phyloP scores from a whole-genome alignment of 495 filamentous ascomycete genomes.

The Viridothelium virens region DNA sequence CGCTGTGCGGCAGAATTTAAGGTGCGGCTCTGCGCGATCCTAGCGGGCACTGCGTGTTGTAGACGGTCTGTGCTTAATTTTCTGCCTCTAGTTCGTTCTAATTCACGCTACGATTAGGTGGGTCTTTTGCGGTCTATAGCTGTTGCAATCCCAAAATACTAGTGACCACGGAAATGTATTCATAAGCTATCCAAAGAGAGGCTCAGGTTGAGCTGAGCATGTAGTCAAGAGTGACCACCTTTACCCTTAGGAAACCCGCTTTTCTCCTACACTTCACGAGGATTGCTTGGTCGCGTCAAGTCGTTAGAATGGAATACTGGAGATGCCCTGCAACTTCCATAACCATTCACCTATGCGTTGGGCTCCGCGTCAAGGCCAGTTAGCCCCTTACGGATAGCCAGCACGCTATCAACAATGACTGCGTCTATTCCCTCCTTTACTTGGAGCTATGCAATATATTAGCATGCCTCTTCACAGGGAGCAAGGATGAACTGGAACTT shows the following conservation, averaged over 20 bases:
- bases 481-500: conserved; percentile 30
- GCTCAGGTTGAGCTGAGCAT: conserved; percentile 7
- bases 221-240: background rate
- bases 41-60: too few species aligned
- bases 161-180: too few species aligned
- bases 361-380: conserved; percentile 35
- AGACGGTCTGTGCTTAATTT: background rate
- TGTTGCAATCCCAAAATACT: background rate
- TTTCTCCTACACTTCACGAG: background rate
- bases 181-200: background rate
- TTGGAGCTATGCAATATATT: conserved; percentile 52
- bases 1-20: conserved; percentile 9
- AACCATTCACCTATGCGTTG: background rate
- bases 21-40: conserved; percentile 6
- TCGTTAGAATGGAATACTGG: background rate
- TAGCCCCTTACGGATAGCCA: conserved; percentile 69
- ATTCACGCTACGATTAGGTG: background rate
- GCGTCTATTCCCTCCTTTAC: conserved; percentile 93
- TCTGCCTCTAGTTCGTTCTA: background rate
- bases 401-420: conserved; percentile 88
- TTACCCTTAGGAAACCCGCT: background rate
- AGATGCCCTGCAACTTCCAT: background rate
- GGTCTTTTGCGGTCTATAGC: background rate
- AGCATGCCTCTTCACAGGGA: conserved; percentile 19
- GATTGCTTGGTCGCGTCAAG: background rate